Base-by-base conservation (phyloP, 179 eudicot genomes). In the Spergularia azorica region DNA sequence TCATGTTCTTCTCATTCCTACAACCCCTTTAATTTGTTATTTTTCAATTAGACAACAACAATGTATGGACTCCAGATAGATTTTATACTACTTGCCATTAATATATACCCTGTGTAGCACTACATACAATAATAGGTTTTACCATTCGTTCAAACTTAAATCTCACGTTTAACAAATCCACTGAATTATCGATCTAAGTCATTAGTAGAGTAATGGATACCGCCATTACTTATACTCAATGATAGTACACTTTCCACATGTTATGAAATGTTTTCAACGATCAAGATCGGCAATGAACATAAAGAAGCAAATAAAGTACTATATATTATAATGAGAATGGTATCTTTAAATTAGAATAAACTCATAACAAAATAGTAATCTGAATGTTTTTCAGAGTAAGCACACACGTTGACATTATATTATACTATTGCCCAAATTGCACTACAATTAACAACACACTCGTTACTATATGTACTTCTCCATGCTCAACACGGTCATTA, bases 261-360 rank as follows among this genome's bases (percentile, higher is more conserved):
- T 17, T n/a, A 17, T 26, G 46, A n/a, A 67, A 43, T 39, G 20
- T 36, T 6, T 17, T 65, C 16, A 20, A 39, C 15, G 51, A 50
- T 65, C 50, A 16, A 65, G 41, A 41, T 17, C 12, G 32, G 9
- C 20, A 60, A 60, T 60, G 17, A 4, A 63, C 17, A 16, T 5
- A 5, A 6, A 26, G 5, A 63, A 32, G n/a, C 16, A 63, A 63
- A 4, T 32, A 18, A 9, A 21, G 9, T 10, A 43, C 6, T 36
- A 17, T 18, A 17, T n/a, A 48, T 4, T 17, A 18, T 18, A 18
- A 17, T 67, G 71, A 67, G 71, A 67, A 67, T 67, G 71, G 71
- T 21, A 67, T 67, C 71, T 67, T 67, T 67, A 26, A 26, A 26
- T 26, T 26, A 39, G 48, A 66, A 66, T 39, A 46, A 8, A 46